Evolutionary conservation across 2,329 filamentous ascomycete genomes (phyloP), one percentile per base, ranked within the genome.

Genomic region (Apiospora koreana): DNA sequence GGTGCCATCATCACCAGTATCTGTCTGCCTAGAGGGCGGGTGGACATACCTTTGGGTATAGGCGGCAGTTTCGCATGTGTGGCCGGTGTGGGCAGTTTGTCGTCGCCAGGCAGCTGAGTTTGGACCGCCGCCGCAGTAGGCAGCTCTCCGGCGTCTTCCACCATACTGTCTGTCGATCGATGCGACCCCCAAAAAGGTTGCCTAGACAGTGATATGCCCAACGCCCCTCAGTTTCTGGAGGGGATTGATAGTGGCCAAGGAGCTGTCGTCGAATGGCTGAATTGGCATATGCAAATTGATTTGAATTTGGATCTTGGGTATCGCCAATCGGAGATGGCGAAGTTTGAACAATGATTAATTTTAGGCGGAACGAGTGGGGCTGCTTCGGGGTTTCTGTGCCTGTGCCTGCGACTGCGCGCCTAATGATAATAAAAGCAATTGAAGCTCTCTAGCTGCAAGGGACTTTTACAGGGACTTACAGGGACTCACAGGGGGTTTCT

Each of bases 31-130:
- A 9, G 28, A 28, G 16, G 10, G 28, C 7, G 8, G 1, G 6
- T 7, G 28, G 23, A 21, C 64, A 21, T 12, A 79, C 78, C 78
- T 73, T 78, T 77, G 64, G 77, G 76, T 69, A 80, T 71, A 71
- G 76, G 75, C 67, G 77, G 75, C 43, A 79, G 73, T 50, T 80
- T 80, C 54, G 71, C 58, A 69, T 9, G 68, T 7, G 38, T 66
- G 38, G 64, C 64, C 31, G 58, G 58, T 25, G 31, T 65, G 38
- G 64, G 18, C 8, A 21, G 7, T n/a, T 45, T 42, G 62, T 66
- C 67, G 23, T 69, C 62, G 66, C 64, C 45, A 73, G 76, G 70
- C 71, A 72, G 68, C 73, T 75, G 76, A 42, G 70, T 71, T 71
- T 41, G 46, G 21, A 46, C 54, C 38, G 73, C 73, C 7, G 69